phyloP scores from a whole-genome alignment of 2,329 filamentous ascomycete species.

The Hymenoscyphus fructigenus region DNA sequence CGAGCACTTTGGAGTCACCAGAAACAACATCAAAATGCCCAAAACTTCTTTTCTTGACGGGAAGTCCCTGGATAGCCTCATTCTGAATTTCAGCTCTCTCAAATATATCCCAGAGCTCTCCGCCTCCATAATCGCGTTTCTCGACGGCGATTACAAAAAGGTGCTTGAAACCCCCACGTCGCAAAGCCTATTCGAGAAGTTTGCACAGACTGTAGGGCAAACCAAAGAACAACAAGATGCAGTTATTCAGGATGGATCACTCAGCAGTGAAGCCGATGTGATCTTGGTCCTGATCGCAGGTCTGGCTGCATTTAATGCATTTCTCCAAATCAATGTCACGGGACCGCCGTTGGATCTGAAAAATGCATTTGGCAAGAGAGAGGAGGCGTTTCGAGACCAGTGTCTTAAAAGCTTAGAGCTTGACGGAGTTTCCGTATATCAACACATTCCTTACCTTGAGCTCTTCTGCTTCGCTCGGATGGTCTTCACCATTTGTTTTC shows the following conservation, averaged over 20 bases:
- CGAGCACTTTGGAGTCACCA: background rate
- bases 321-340: constrained; percentile 84
- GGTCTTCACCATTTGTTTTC: constrained; percentile 43
- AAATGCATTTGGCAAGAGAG: constrained; percentile 39
- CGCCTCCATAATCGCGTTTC: constrained; percentile 28
- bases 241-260: constrained; percentile 19
- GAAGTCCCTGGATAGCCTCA: constrained; percentile 27
- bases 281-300: constrained; percentile 46
- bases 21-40: constrained; percentile 24
- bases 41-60: constrained; percentile 13
- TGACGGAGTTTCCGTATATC: constrained; percentile 85
- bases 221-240: constrained; percentile 20
- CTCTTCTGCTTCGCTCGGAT: constrained; percentile 72
- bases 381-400: constrained; percentile 43
- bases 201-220: constrained; percentile 23
- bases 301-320: constrained; percentile 70
- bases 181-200: constrained; percentile 28
- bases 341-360: constrained; percentile 69
- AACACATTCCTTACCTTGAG: constrained; percentile 79
- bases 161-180: constrained; percentile 32
- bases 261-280: constrained; percentile 17
- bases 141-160: constrained; percentile 34
- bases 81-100: constrained; percentile 32
- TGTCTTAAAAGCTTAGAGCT: constrained; percentile 70
- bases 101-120: constrained; percentile 29